These are phyloP conservation scores for Lolium perenne DNA, from an alignment of 176 grass and related monocot species.

Conservation along the genomic window DNA sequence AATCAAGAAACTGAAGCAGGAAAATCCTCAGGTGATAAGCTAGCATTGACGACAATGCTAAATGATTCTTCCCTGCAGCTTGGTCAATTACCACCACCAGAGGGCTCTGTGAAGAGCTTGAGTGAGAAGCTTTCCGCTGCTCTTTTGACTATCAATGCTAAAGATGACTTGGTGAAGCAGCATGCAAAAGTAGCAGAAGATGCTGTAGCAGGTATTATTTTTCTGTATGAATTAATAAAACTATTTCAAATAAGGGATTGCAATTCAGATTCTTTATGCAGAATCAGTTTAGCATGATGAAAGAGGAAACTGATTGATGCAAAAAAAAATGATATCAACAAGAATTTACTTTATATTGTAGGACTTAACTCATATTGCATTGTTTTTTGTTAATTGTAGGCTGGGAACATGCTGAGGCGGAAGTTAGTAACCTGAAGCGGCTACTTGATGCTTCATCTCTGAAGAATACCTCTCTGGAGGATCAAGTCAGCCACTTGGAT, in stretches of 20 bases:
- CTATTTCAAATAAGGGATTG: neutral
- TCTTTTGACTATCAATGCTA: conserved; percentile 77
- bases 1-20: conserved; percentile 44
- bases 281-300: conserved; percentile 18
- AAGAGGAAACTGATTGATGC: conserved; percentile 23
- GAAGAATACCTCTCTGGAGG: conserved; percentile 72
- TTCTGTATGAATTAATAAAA: neutral
- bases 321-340: neutral
- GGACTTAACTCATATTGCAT: conserved; percentile 14
- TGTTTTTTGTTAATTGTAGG: conserved; percentile 56
- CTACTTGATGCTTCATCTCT: conserved; percentile 73
- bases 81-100: conserved; percentile 36
- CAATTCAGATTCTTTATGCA: neutral
- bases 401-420: conserved; percentile 93
- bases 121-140: conserved; percentile 86
- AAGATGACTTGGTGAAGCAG: conserved; percentile 96
- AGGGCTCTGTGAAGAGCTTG: conserved; percentile 78
- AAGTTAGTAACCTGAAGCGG: conserved; percentile 73
- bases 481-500: conserved; percentile 79
- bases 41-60: conserved; percentile 24
- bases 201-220: conserved; percentile 81
- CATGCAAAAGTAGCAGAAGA: conserved; percentile 97
- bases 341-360: neutral
- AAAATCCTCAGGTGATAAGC: conserved; percentile 51
- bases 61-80: conserved; percentile 51